Evolutionary conservation across 2,329 filamentous ascomycete genomes (phyloP).

Genomic region (Drechslerella coelobrocha): DNA sequence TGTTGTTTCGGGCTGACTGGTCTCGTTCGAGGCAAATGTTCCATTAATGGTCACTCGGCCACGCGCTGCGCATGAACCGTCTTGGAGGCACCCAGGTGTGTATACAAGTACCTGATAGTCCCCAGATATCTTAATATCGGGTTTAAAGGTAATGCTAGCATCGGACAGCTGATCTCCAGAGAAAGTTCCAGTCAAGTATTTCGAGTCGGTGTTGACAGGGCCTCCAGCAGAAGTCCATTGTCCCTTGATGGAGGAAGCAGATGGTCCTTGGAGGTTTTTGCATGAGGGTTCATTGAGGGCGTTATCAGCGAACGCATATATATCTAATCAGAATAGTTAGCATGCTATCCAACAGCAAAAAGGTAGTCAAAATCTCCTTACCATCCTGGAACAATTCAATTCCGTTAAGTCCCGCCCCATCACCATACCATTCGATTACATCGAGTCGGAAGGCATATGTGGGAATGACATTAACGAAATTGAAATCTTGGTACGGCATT

Average conservation of each 20-base stretch:
- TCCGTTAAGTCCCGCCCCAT: slow-evolving; percentile 81
- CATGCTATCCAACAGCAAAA: neutral
- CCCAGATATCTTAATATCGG: slow-evolving; percentile 84
- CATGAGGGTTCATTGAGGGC: slow-evolving; percentile 89
- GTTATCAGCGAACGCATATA: slow-evolving; percentile 82
- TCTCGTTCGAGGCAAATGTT: slow-evolving; percentile 65
- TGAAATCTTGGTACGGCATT: slow-evolving; percentile 81
- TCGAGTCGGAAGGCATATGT: slow-evolving; percentile 88
- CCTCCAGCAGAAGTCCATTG: slow-evolving; percentile 70
- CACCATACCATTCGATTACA: slow-evolving; percentile 84
- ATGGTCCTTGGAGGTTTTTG: slow-evolving; percentile 69
- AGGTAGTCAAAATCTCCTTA: slow-evolving; percentile 56
- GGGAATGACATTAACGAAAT: slow-evolving; percentile 83
- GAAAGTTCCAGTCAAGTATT: slow-evolving; percentile 77
- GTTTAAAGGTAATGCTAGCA: slow-evolving; percentile 74
- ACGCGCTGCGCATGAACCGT: slow-evolving; percentile 75
- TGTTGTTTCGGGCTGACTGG: slow-evolving; percentile 60
- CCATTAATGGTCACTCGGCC: slow-evolving; percentile 84
- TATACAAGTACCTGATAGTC: slow-evolving; percentile 92
- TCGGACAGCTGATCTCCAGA: slow-evolving; percentile 65
- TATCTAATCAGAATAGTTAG: slow-evolving; percentile 62
- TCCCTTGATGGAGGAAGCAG: slow-evolving; percentile 73
- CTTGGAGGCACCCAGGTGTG: slow-evolving; percentile 86
- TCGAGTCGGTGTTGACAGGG: slow-evolving; percentile 63
- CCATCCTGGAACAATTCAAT: slow-evolving; percentile 84